These are phyloP conservation scores for Amoeboaphelidium protococcarum DNA, from an alignment of 371 early-diverging fungal species.

Conservation along the genomic window DNA sequence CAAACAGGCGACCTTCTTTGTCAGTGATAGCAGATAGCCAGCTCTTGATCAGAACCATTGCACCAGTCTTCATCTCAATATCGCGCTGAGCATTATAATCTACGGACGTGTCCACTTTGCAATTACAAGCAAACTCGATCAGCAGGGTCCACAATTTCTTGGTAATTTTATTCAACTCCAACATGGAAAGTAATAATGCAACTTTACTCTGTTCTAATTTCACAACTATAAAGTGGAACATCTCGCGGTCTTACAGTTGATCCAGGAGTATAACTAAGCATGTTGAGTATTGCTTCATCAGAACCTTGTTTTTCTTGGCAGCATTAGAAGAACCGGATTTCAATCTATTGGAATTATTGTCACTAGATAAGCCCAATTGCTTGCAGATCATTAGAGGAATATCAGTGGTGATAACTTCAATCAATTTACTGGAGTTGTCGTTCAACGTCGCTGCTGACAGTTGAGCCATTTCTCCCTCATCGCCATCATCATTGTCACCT, in stretches of 20 bases:
- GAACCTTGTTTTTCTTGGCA: background rate
- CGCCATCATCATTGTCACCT: constrained; percentile 36
- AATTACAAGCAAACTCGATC: too few relatives aligned
- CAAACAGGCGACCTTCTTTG: too few relatives aligned
- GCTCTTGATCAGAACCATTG: too few relatives aligned
- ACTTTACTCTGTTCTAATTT: too few relatives aligned
- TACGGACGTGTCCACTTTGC: too few relatives aligned
- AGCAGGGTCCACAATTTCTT: too few relatives aligned
- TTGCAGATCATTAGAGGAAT: constrained; percentile 1
- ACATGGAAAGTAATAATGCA: too few relatives aligned
- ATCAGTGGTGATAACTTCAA: background rate
- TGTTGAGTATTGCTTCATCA: background rate
- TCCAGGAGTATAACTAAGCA: background rate
- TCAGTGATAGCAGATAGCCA: constrained; percentile 39
- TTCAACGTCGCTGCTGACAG: constrained; percentile 31
- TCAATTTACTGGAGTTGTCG: constrained; percentile 20
- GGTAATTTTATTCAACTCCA: too few relatives aligned
- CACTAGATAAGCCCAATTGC: background rate
- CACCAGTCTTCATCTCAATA: too few relatives aligned
- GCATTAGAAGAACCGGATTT: background rate
- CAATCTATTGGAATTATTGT: background rate
- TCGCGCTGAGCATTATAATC: too few relatives aligned
- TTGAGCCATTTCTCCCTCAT: constrained; percentile 19
- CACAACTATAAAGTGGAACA: background rate
- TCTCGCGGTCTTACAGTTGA: background rate